Conservation (phyloP, 352 stramenopile species). For the Aphanomyces astaci region DNA sequence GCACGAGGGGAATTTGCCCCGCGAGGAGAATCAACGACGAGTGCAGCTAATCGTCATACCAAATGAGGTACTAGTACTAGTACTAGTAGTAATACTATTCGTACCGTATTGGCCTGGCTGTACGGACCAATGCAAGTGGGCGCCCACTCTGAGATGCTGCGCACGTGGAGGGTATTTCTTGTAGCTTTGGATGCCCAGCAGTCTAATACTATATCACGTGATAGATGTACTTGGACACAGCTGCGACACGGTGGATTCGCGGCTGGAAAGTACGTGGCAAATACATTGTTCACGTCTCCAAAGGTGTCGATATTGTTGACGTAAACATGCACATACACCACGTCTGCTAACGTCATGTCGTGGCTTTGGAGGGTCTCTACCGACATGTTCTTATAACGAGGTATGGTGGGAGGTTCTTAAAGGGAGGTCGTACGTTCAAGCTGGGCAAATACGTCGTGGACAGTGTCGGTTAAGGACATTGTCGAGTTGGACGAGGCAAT, state of each 20-base stretch:
- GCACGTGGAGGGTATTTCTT: constrained; percentile 91
- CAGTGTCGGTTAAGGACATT: constrained; percentile 52
- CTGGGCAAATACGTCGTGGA: constrained; percentile 47
- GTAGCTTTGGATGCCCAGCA: constrained; percentile 72
- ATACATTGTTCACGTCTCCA: constrained; percentile 88
- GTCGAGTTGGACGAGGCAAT: constrained; percentile 34
- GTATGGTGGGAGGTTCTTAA: background rate
- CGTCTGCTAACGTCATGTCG: constrained; percentile 72
- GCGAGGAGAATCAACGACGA: constrained; percentile 89
- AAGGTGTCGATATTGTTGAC: constrained; percentile 94
- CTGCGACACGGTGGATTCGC: constrained; percentile 73
- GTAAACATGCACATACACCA: constrained; percentile 96
- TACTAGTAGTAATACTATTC: too few relatives aligned
- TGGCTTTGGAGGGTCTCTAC: constrained; percentile 30
- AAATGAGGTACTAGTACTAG: background rate
- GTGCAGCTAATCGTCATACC: constrained; percentile 28
- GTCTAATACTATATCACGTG: constrained; percentile 82
- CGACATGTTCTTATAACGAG: too few relatives aligned
- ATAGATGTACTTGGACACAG: constrained; percentile 78
- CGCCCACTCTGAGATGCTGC: constrained; percentile 95
- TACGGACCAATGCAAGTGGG: constrained; percentile 98
- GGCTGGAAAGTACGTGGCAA: constrained; percentile 86
- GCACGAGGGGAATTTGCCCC: constrained; percentile 95
- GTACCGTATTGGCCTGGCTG: constrained; percentile 93
- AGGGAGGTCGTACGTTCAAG: constrained; percentile 24